Evolutionary conservation across 169 alveolate species (phyloP), one percentile per base, ranked within the genome.

Genomic region (Miamiensis avidus): DNA sequence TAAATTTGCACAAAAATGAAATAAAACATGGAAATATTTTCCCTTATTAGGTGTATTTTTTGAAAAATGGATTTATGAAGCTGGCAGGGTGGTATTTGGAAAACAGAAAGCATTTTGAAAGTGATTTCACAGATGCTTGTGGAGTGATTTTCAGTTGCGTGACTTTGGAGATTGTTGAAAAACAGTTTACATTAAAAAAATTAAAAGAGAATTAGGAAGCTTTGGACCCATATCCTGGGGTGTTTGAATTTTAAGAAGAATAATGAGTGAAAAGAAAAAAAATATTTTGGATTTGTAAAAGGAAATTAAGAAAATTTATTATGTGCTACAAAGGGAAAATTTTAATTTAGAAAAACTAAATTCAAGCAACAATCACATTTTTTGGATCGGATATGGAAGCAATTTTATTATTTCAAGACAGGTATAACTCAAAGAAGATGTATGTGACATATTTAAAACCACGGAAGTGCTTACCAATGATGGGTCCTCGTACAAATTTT

Each of bases 41-140:
- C 0, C 83, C 87, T 74, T 74, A 82, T 32, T 75, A 78, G 32
- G 29, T 86, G 20, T 81, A 84, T 65, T 86, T 75, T 29, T 75
- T 86, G 11, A 73, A 82, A 33, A 64, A 75, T 29, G 90, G 87
- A 0, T 29, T 34, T 32, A 28, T 86, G 49, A 86, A 82, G 75
- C 29, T 86, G 29, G 83, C 87, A 31, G 90, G 90, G 25, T 86
- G 90, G 90, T 86, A 86, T 75, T 78, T 81, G 29, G 87, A 83
- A 29, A 86, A 86, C 75, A 81, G 87, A 31, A 76, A 75, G 26
- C 69, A 74, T 30, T 86, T 86, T n/a, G 27, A 75, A 34, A 75
- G 81, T 11, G 90, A 86, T 81, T 29, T 86, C 75, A 69, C 72
- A n/a, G 84, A 79, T 79, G 84, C 76, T n/a, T 79, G 84, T 20